Conservation (phyloP, 2,329 filamentous ascomycete genomes). For the Trichoderma oligosporum region DNA sequence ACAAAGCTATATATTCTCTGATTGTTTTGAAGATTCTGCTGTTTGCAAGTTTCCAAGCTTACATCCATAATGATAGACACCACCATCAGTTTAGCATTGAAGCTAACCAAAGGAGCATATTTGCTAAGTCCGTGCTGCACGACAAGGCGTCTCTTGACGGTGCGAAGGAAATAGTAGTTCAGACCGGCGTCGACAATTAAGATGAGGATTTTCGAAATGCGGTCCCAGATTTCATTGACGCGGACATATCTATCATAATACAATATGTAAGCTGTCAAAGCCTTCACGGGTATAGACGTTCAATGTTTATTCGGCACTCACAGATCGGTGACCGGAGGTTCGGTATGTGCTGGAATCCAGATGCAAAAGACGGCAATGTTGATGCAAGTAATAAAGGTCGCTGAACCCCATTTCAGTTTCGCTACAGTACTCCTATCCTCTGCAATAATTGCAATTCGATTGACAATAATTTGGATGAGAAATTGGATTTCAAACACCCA, state of each 20-base stretch:
- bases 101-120: conserved; percentile 47
- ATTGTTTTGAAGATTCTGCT: too few relatives aligned
- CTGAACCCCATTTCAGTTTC: conserved; percentile 46
- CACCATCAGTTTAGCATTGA: conserved; percentile 48
- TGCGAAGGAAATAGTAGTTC: conserved; percentile 51
- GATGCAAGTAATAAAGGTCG: conserved; percentile 43
- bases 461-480: conserved; percentile 44
- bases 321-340: conserved; percentile 3
- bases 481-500: conserved; percentile 35
- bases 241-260: conserved; percentile 30
- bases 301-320: neutral
- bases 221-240: conserved; percentile 52
- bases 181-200: conserved; percentile 47
- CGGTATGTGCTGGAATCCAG: conserved; percentile 47
- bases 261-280: neutral
- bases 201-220: conserved; percentile 50
- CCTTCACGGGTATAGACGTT: too few relatives aligned
- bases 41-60: neutral
- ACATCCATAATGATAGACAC: conserved; percentile 50
- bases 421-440: conserved; percentile 30
- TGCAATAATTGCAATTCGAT: conserved; percentile 42
- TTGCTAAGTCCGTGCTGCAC: conserved; percentile 46
- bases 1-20: too few relatives aligned
- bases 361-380: conserved; percentile 53
- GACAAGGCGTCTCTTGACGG: conserved; percentile 42